Evolutionary conservation across 2,329 filamentous ascomycete genomes (phyloP).

Genomic region (Penicillium sp.): DNA sequence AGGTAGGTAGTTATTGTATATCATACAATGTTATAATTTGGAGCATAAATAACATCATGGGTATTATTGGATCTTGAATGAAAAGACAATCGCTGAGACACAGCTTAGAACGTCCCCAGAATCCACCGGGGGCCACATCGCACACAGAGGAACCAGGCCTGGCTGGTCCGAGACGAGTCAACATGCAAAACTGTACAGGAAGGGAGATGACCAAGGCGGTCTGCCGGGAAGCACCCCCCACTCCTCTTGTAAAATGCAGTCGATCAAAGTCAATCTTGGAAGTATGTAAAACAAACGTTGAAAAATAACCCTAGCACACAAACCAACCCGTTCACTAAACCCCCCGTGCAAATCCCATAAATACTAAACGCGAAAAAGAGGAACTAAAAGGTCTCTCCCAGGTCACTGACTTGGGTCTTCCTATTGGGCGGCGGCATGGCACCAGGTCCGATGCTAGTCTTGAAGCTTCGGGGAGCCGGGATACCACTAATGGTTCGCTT

Average conservation of each 20-base stretch:
- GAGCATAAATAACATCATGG: constrained; percentile 28
- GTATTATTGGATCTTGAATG: constrained; percentile 38
- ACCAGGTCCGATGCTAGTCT: constrained; percentile 40
- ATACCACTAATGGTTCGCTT: constrained; percentile 53
- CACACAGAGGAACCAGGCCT: constrained; percentile 3
- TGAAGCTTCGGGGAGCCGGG: constrained; percentile 40
- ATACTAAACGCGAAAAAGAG: neutral
- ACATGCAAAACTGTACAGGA: constrained; percentile 1
- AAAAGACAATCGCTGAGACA: constrained; percentile 35
- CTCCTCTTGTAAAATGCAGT: neutral
- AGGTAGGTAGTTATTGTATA: neutral
- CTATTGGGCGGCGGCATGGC: constrained; percentile 50
- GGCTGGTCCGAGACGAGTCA: constrained; percentile 1
- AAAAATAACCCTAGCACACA: neutral
- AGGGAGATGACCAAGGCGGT: neutral
- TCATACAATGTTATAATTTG: neutral
- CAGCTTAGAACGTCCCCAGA: constrained; percentile 37
- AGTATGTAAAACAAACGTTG: constrained; percentile 3
- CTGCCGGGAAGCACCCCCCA: neutral
- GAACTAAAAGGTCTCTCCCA: constrained; percentile 57
- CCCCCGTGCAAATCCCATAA: neutral
- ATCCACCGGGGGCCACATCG: constrained; percentile 17
- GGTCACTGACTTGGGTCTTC: constrained; percentile 52
- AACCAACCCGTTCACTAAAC: neutral
- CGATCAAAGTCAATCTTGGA: neutral